Evolutionary conservation across 352 stramenopile species (phyloP), one percentile per base, ranked within the genome.

Genomic region (Globisporangium solare): DNA sequence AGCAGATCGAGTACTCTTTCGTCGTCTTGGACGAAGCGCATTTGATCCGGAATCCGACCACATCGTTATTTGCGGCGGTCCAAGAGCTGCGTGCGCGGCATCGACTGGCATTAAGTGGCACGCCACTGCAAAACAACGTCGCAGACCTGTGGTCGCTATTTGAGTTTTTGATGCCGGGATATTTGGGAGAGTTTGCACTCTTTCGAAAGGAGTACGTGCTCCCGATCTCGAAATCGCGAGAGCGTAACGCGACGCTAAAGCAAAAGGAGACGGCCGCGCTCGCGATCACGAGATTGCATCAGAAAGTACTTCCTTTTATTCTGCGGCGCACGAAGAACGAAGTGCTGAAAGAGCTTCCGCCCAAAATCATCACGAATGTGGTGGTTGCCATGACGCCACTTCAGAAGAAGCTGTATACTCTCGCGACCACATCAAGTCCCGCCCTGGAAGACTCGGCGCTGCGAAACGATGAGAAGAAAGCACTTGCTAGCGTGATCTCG

Each of bases 121-220:
- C 97, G 6, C 96, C 96, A 6, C 73, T 99, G 45, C 97, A 99
- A 59, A 99, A 99, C 71, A 89, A 96, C 32, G 96, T 99, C 6
- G 75, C 90, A 14, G 97, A 99, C 54, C 63, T 99, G 35, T 99
- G 96, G 96, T 84, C 94, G 42, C 73, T 98, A 3, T 99, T 99
- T 70, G 88, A 98, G 54, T 99, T 99, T 43, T 56, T 99, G 1
- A 97, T 99, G 95, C 96, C 97, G 22, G 96, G 97, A 22, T 99
- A 98, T 64, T 82, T 99, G 31, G 96, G 96, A 15, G 86, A 92
- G 2, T 96, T 94, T 21, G 14, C 51, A 12, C 48, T 57, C 0
- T 93, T 92, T 60, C 82, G 80, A 11, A 61, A 66, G 5, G 63
- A 88, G 15, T 89, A 81, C 66, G 78, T 85, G 35, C 55, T 77